Conservation (phyloP, 2,329 filamentous ascomycete species). For the Scytalidium lignicola region DNA sequence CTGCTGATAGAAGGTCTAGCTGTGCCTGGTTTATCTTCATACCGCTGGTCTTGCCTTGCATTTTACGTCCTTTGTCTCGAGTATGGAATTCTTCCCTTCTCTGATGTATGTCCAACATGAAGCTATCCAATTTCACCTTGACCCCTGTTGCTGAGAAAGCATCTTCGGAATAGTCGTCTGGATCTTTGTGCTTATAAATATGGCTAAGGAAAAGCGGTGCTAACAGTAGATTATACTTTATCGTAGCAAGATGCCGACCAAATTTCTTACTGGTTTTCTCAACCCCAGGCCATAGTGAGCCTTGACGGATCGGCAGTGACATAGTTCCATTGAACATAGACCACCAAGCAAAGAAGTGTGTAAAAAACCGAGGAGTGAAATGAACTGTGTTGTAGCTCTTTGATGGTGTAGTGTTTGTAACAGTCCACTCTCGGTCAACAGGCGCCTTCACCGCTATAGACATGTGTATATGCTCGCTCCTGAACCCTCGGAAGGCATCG, state of each 20-base stretch:
- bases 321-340: constrained; percentile 91
- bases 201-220: constrained; percentile 93
- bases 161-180: constrained; percentile 73
- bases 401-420: constrained; percentile 68
- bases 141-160: constrained; percentile 90
- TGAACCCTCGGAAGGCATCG: constrained; percentile 94
- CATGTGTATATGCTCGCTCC: constrained; percentile 93
- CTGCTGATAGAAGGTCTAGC: constrained; percentile 83
- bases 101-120: constrained; percentile 95
- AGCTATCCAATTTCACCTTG: constrained; percentile 92
- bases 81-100: constrained; percentile 87
- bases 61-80: constrained; percentile 68
- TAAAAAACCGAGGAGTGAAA: constrained; percentile 91
- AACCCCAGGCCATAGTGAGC: constrained; percentile 80
- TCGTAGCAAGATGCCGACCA: constrained; percentile 90
- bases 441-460: constrained; percentile 89
- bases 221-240: constrained; percentile 93
- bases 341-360: constrained; percentile 98
- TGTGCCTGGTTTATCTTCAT: constrained; percentile 97
- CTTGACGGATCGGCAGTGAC: constrained; percentile 91
- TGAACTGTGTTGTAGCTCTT: constrained; percentile 96
- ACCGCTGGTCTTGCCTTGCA: constrained; percentile 75
- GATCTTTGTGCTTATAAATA: constrained; percentile 97
- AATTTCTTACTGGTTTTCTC: constrained; percentile 99
- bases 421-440: constrained; percentile 78